These are phyloP conservation scores for Epichloe sylvatica DNA, from an alignment of 2,329 filamentous ascomycete genomes.

Conservation along the genomic window DNA sequence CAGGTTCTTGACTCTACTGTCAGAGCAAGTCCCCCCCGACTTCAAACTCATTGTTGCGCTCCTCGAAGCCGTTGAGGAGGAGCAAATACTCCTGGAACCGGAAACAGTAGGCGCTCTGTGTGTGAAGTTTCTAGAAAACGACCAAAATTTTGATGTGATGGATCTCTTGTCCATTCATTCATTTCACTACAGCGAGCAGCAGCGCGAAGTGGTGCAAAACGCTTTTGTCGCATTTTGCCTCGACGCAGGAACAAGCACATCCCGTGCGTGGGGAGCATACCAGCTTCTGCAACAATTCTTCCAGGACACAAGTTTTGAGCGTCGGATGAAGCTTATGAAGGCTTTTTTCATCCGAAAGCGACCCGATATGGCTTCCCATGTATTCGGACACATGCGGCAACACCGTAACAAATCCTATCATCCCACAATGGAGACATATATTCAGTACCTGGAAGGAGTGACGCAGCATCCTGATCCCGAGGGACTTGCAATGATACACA, in stretches of 20 bases:
- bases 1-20: constrained; percentile 56
- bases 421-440: constrained; percentile 62
- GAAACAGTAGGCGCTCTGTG: constrained; percentile 63
- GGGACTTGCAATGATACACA: constrained; percentile 64
- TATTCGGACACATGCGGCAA: constrained; percentile 90
- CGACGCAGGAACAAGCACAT: constrained; percentile 46
- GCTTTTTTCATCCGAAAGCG: constrained; percentile 65
- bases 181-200: constrained; percentile 53
- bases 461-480: constrained; percentile 40
- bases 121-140: constrained; percentile 56
- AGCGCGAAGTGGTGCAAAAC: constrained; percentile 52
- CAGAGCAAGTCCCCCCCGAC: constrained; percentile 39
- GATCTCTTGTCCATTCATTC: constrained; percentile 68
- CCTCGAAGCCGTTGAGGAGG: constrained; percentile 57
- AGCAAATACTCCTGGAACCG: constrained; percentile 54
- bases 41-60: constrained; percentile 61
- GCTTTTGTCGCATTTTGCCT: constrained; percentile 55
- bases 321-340: constrained; percentile 63
- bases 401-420: constrained; percentile 48
- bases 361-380: constrained; percentile 69
- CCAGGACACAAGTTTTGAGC: constrained; percentile 48
- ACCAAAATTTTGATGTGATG: constrained; percentile 65
- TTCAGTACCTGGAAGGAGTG: constrained; percentile 63
- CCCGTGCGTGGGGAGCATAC: constrained; percentile 51
- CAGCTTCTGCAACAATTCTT: constrained; percentile 52